Base-by-base conservation (phyloP, 1,139 yeast genomes). In the Scheffersomyces quercinus region DNA sequence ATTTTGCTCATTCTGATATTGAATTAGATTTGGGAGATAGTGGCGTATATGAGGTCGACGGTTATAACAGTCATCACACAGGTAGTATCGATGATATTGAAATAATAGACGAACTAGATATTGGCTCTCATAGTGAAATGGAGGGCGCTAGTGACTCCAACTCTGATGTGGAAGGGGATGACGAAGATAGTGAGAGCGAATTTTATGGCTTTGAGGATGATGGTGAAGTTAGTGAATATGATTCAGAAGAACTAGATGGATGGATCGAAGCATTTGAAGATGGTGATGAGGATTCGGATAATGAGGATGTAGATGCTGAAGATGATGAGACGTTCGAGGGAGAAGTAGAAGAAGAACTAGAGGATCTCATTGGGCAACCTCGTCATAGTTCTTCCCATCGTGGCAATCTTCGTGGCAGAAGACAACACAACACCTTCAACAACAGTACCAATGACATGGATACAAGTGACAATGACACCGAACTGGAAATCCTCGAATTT, bases 211-310 rank as follows among this genome's bases (percentile, higher is more conserved):
- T 60, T 26, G 69, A 58, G 9, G 70, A 60, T 11, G 60, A 56
- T 9, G 56, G 48, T 9, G 55, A 49, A 15, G 52, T 46, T 12
- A 66, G 69, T 47, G 73, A 63, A 33, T 68, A 71, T 43, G 74
- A 69, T 37, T 73, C 70, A 43, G 74, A 62, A 37, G 77, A 70
- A 38, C 58, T 72, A 13, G 77, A 73, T 48, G 73, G 70, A 3
- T 73, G 77, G 77, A 64, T 74, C 40, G 76, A 70, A 43, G 76
- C 67, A 32, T 70, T 74, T 48, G 70, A 56, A 50, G 56, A 50
- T 5, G 59, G 45, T 28, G 50, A 44, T 2, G 59, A 49, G 11
- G 56, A 49, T 14, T 35, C 32, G n/a, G 33, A 35, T 26, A 35
- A 36, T n/a, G 48, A 43, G 16, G 35, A 30, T 12, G 47, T 43